These are phyloP conservation scores for Vigna hirtella DNA, from an alignment of 306 rosid genomes.

Conservation along the genomic window DNA sequence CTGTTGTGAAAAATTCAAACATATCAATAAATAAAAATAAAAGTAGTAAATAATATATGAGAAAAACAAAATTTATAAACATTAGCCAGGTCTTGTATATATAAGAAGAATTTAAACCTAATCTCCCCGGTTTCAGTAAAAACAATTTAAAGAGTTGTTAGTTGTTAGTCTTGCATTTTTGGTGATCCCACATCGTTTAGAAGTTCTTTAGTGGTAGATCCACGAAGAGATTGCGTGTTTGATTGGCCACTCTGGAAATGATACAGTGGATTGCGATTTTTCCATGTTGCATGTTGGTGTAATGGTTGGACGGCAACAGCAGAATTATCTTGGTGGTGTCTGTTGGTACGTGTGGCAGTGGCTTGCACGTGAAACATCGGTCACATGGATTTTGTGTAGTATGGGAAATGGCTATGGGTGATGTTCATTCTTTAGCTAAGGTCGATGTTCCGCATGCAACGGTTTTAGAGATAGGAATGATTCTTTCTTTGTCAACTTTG, in stretches of 20 bases:
- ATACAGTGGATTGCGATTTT: slow-evolving; percentile 36
- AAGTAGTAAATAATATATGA: too few relatives aligned
- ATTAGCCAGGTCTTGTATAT: too few relatives aligned
- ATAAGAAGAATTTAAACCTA: too few relatives aligned
- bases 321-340: slow-evolving; percentile 44
- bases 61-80: too few relatives aligned
- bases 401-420: not conserved
- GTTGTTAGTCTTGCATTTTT: not conserved
- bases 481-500: slow-evolving; percentile 41
- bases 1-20: too few relatives aligned
- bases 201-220: slow-evolving; percentile 35
- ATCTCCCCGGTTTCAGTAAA: too few relatives aligned
- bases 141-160: too few relatives aligned
- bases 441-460: slow-evolving; percentile 31
- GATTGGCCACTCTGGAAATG: slow-evolving; percentile 22
- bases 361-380: slow-evolving; percentile 44
- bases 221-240: slow-evolving; percentile 39
- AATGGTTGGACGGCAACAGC: slow-evolving; percentile 57
- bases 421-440: not conserved
- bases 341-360: slow-evolving; percentile 44
- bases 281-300: slow-evolving; percentile 61
- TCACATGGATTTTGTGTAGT: slow-evolving; percentile 38
- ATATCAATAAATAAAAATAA: too few relatives aligned
- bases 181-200: not conserved
- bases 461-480: slow-evolving; percentile 36